A percentile compares a stretch with the other conserved stretches of the same genome.
Conservation (phyloP, 2,329 filamentous ascomycete species). For the Talaromyces pinophilus region DNA sequence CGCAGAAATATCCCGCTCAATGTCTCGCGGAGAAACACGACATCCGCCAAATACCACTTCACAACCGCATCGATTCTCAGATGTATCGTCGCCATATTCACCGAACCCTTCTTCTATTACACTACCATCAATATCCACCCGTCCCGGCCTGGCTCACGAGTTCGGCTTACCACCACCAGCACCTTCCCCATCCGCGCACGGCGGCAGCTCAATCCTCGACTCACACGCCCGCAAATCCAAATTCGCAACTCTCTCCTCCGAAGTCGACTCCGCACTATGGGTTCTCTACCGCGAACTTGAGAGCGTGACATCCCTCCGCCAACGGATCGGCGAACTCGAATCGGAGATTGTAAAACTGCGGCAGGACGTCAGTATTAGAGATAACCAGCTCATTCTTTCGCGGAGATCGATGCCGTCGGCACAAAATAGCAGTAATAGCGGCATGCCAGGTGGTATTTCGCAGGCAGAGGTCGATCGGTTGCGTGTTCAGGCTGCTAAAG, state of each 20-base stretch:
- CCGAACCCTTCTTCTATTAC: neutral
- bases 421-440: neutral
- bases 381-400: conserved; percentile 24
- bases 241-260: conserved; percentile 23
- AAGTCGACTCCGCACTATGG: conserved; percentile 25
- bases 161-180: neutral
- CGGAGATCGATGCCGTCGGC: conserved; percentile 17
- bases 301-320: conserved; percentile 23
- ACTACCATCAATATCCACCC: neutral
- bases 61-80: neutral
- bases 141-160: neutral
- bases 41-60: neutral
- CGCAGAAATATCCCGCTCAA: conserved; percentile 22
- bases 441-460: conserved; percentile 9
- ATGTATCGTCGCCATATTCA: conserved; percentile 4
- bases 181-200: conserved; percentile 11
- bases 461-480: conserved; percentile 22
- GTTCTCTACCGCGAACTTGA: conserved; percentile 24
- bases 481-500: conserved; percentile 19
- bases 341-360: conserved; percentile 23
- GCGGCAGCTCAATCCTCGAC: conserved; percentile 15
- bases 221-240: conserved; percentile 24
- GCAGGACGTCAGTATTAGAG: conserved; percentile 24
- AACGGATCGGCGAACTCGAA: conserved; percentile 24
- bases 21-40: conserved; percentile 15